A percentile compares a stretch with the other conserved stretches of the same genome.
Evolutionary conservation across 1,284 basidiomycete genomes (phyloP).

Genomic region (Apiotrichum gracile): DNA sequence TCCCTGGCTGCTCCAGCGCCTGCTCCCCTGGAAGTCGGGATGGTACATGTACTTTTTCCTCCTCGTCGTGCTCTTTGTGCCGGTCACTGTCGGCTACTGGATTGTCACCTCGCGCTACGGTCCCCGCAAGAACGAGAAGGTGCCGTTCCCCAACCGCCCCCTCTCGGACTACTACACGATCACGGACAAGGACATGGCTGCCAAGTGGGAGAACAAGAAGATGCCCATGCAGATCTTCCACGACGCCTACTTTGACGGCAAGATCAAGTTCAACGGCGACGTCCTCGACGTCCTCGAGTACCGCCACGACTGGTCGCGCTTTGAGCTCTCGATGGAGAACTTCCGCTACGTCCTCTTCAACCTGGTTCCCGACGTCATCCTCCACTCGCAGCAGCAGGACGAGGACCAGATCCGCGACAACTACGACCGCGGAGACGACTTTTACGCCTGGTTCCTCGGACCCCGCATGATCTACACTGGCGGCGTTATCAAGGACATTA

Average conservation of each 20-base stretch:
- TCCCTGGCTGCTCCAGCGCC: slow-evolving; percentile 73
- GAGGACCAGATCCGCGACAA: slow-evolving; percentile 93
- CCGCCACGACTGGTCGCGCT: slow-evolving; percentile 91
- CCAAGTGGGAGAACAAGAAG: slow-evolving; percentile 72
- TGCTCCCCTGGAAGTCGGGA: slow-evolving; percentile 61
- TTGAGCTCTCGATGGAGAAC: slow-evolving; percentile 59
- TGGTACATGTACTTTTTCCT: slow-evolving; percentile 70
- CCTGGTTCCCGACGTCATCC: slow-evolving; percentile 85
- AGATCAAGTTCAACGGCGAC: slow-evolving; percentile 96
- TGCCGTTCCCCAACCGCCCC: slow-evolving; percentile 74
- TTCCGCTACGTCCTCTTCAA: slow-evolving; percentile 91
- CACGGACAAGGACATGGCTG: slow-evolving; percentile 73
- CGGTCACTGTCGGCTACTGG: slow-evolving; percentile 85
- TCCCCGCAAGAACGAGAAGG: slow-evolving; percentile 76
- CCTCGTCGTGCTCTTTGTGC: slow-evolving; percentile 65
- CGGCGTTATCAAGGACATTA: slow-evolving; percentile 74
- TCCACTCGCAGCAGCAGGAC: slow-evolving; percentile 85
- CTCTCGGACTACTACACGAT: slow-evolving; percentile 88
- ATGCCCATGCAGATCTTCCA: slow-evolving; percentile 98
- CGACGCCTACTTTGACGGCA: slow-evolving; percentile 95
- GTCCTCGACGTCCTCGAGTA: slow-evolving; percentile 89
- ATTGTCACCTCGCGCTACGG: slow-evolving; percentile 77
- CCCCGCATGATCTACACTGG: slow-evolving; percentile 75
- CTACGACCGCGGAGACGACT: slow-evolving; percentile 96
- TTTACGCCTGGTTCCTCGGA: slow-evolving; percentile 69